These are phyloP conservation scores for Cyclotella cryptica DNA, from an alignment of 108 stramenopile species.

Conservation along the genomic window DNA sequence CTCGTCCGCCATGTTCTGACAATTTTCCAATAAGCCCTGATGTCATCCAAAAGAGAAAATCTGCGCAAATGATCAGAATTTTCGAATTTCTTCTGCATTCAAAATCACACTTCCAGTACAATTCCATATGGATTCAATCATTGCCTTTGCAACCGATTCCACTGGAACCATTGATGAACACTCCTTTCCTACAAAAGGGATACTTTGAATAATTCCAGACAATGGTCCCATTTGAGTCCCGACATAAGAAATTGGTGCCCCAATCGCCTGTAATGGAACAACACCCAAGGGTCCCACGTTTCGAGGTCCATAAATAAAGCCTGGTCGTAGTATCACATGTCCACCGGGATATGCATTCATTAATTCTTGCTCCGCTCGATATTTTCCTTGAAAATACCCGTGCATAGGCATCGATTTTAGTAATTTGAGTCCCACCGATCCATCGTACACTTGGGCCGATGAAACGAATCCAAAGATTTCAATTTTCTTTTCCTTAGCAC, in stretches of 20 bases:
- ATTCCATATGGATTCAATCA: conserved; percentile 34
- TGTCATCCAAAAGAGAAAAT: neutral
- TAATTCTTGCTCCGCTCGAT: conserved; percentile 67
- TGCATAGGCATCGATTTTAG: conserved; percentile 56
- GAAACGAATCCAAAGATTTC: conserved; percentile 71
- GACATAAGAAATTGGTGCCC: conserved; percentile 40
- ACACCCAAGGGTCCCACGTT: conserved; percentile 35
- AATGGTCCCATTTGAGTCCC: conserved; percentile 49
- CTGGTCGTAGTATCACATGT: conserved; percentile 71
- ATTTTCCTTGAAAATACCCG: conserved; percentile 81
- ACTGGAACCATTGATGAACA: conserved; percentile 48
- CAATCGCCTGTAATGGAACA: conserved; percentile 49
- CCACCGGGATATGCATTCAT: conserved; percentile 47
- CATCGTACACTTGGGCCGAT: conserved; percentile 62
- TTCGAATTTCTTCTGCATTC: conserved; percentile 43
- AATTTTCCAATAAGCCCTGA: too few relatives aligned
- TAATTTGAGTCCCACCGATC: conserved; percentile 37
- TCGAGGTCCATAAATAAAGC: conserved; percentile 72
- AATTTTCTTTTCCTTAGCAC: conserved; percentile 56
- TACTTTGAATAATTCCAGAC: conserved; percentile 41
- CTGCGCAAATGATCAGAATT: conserved; percentile 36
- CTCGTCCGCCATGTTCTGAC: too few relatives aligned
- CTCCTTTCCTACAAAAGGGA: conserved; percentile 54
- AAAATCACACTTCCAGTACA: conserved; percentile 27
- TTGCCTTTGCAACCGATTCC: conserved; percentile 42